Conservation (phyloP, 2,329 filamentous ascomycete genomes). For the Colletotrichum orbiculare region DNA sequence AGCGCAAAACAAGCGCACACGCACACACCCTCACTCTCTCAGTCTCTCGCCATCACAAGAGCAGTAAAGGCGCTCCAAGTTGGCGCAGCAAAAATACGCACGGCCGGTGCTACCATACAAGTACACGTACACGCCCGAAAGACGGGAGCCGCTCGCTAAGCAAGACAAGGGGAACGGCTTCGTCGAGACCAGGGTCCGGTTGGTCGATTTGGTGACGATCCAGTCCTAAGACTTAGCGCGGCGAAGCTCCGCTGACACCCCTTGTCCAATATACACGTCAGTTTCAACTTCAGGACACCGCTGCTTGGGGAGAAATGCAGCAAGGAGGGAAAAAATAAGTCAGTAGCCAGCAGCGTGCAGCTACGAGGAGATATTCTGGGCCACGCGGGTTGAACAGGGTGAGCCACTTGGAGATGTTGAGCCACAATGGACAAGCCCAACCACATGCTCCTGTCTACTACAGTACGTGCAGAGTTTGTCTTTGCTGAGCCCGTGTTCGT, state of each 20-base stretch:
- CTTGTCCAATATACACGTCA: constrained; percentile 34
- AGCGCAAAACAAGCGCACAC: background rate
- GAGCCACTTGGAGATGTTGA: no score
- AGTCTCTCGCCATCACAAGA: background rate
- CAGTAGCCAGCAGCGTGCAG: constrained; percentile 3
- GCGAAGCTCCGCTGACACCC: constrained; percentile 13
- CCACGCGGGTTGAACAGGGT: constrained; percentile 8
- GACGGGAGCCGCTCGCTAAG: constrained; percentile 35
- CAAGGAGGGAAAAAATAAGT: no score
- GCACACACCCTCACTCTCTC: background rate
- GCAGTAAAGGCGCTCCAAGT: constrained; percentile 13
- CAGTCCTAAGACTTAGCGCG: constrained; percentile 24
- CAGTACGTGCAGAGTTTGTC: background rate
- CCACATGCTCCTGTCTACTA: background rate
- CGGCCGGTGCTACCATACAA: constrained; percentile 7
- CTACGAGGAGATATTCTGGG: constrained; percentile 27
- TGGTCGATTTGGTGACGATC: constrained; percentile 9
- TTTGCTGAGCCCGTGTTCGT: constrained; percentile 24
- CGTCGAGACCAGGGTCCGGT: constrained; percentile 9
- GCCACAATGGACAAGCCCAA: background rate
- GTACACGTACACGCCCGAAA: background rate
- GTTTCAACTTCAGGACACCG: constrained; percentile 37
- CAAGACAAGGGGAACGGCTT: constrained; percentile 32
- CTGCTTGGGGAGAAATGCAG: constrained; percentile 25
- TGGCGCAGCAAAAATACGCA: constrained; percentile 26